Evolutionary conservation across 2,329 filamentous ascomycete species (phyloP).

Genomic region (Lachnellula cervina): DNA sequence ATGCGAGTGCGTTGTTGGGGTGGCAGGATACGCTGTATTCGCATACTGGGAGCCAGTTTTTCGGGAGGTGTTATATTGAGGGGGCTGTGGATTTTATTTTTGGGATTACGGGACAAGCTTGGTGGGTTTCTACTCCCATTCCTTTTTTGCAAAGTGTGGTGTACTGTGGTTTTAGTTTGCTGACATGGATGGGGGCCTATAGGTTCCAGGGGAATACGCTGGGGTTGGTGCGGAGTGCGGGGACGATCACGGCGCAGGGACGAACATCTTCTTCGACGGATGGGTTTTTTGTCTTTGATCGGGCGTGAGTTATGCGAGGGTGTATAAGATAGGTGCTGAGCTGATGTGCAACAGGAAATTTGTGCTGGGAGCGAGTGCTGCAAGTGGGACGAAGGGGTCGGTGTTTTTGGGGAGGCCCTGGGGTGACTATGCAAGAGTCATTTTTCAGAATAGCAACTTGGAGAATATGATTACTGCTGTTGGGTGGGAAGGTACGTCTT

Average conservation of each 20-base stretch:
- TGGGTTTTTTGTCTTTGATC: constrained; percentile 42
- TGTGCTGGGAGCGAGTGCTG: constrained; percentile 8
- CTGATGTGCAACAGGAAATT: constrained; percentile 1
- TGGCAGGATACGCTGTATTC: constrained; percentile 49
- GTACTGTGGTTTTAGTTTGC: no score
- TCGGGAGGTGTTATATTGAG: constrained; percentile 49
- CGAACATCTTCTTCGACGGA: constrained; percentile 48
- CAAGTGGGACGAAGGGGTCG: constrained; percentile 29
- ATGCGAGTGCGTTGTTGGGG: constrained; percentile 47
- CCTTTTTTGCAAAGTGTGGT: no score
- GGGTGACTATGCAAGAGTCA: constrained; percentile 45
- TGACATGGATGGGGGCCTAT: no score
- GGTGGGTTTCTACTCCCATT: constrained; percentile 27
- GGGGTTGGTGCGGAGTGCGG: constrained; percentile 36
- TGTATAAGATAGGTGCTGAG: constrained; percentile 1
- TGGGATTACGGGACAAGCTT: constrained; percentile 45
- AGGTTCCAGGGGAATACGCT: constrained; percentile 43
- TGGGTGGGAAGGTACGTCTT: constrained; percentile 39
- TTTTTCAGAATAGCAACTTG: constrained; percentile 44
- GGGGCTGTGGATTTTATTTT: constrained; percentile 56
- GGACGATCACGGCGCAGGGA: constrained; percentile 43
- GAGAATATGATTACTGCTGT: constrained; percentile 43
- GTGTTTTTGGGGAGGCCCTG: constrained; percentile 50
- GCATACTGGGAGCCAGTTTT: constrained; percentile 47
- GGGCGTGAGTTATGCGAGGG: constrained; percentile 30